Evolutionary conservation across 2,329 filamentous ascomycete species (phyloP), one percentile per base, ranked within the genome.

Genomic region (Acephala macrosclerotiorum): DNA sequence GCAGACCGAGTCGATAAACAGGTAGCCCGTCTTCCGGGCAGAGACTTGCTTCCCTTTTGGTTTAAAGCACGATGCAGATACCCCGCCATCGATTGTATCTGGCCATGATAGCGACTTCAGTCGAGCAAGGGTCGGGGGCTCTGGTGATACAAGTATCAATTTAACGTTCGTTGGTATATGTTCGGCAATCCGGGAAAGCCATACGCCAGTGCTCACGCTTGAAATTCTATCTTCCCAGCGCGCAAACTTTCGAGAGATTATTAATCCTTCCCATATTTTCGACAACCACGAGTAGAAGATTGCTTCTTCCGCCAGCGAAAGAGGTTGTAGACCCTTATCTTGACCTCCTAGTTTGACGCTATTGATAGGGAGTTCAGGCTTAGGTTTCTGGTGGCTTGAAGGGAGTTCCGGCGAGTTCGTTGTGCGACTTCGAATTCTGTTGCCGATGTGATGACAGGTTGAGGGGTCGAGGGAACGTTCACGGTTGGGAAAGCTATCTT

Each of bases 181-280:
- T 47, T 60, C 57, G 16, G 25, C 25, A 60, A 60, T 60, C 29
- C 55, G 61, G 40, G 55, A 59, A 59, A 64, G 29, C 61, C 61
- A 64, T 26, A 42, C 45, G 42, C 51, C 42, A 40, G 22, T 53
- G 33, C 38, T 5, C 61, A 14, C 16, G 20, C 61, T 38, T 38
- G 55, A 60, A 59, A 64, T 53, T 60, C 36, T 60, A 64, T 64
- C 61, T 25, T 59, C 25, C 61, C 57, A 60, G 16, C 51, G 7
- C 14, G 14, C 14, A 38, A 38, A 51, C 57, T 29, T 55, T 64
- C 11, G 20, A 53, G 55, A 60, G 26, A 42, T 55, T 20, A 38
- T 59, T 56, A 64, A 25, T 55, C 61, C 56, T 64, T 59, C 61
- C 56, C 29, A 64, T 64, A 64, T 64, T 36, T 59, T 64, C 61